These are phyloP conservation scores for Ophiostoma pallidulum DNA, from an alignment of 2,329 filamentous ascomycete species.

Conservation along the genomic window DNA sequence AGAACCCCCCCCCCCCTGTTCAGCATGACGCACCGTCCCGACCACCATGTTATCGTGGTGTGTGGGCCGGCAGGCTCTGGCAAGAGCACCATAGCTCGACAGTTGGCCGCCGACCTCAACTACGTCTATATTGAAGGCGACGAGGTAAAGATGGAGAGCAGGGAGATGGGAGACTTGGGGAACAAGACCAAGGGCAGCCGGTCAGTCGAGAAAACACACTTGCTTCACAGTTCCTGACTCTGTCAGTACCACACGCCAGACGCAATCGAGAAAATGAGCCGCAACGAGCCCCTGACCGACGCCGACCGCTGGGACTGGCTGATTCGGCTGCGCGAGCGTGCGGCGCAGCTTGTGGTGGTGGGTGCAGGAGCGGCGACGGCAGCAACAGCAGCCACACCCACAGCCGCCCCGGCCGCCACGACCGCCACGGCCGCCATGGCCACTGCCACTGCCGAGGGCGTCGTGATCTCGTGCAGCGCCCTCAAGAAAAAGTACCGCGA, in stretches of 20 bases:
- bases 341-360: background rate
- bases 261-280: background rate
- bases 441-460: too few relatives aligned
- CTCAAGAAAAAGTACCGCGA: conserved; percentile 3
- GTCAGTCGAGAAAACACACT: too few relatives aligned
- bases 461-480: background rate
- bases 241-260: background rate
- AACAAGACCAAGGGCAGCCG: too few relatives aligned
- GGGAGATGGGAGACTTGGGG: too few relatives aligned
- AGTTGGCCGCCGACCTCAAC: background rate
- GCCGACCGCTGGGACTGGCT: background rate
- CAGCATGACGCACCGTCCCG: background rate
- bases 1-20: too few relatives aligned
- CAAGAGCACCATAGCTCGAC: background rate
- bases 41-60: background rate
- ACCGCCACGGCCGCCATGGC: too few relatives aligned
- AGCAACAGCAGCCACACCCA: too few relatives aligned
- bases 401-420: too few relatives aligned
- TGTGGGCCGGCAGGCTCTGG: background rate
- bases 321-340: background rate
- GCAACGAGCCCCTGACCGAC: background rate
- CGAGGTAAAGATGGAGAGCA: too few relatives aligned
- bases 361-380: too few relatives aligned
- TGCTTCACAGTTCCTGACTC: too few relatives aligned
- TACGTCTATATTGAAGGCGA: background rate